Evolutionary conservation across 345 rosid species (phyloP).

Genomic region (Moringa oleifera): DNA sequence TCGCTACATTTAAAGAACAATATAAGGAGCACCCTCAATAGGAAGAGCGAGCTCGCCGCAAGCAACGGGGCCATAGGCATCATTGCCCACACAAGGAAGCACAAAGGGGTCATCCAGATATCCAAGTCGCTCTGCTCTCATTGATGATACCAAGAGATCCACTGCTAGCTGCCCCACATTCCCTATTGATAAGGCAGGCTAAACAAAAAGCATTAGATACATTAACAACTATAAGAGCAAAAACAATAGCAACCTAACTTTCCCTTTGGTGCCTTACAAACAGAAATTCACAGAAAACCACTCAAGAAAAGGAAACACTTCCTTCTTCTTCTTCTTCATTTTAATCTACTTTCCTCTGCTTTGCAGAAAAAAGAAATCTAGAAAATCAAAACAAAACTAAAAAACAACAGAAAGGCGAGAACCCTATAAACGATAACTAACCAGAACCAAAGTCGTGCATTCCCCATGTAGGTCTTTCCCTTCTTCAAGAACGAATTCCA

Average conservation of each 20-base stretch:
- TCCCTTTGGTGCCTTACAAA: background rate
- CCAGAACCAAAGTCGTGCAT: conserved; percentile 66
- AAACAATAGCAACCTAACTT: background rate
- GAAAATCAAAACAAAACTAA: background rate
- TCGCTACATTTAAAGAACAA: background rate
- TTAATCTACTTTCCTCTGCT: background rate
- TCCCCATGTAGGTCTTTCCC: conserved; percentile 46
- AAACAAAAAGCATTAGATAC: background rate
- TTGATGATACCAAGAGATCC: conserved; percentile 79
- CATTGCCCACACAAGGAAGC: conserved; percentile 91
- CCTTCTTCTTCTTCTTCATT: too few species aligned
- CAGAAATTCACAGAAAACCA: background rate
- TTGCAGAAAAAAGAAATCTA: background rate
- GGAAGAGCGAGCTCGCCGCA: conserved; percentile 74
- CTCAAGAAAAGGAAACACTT: too few species aligned
- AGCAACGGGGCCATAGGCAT: conserved; percentile 67
- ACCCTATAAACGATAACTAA: conserved; percentile 17
- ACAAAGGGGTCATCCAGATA: conserved; percentile 67
- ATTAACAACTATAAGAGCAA: too few species aligned
- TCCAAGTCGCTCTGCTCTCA: conserved; percentile 60
- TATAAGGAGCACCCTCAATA: conserved; percentile 56
- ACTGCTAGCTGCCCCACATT: conserved; percentile 89
- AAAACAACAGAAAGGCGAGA: background rate
- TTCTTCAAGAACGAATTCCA: conserved; percentile 66
- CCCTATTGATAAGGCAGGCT: conserved; percentile 93